Base-by-base conservation (phyloP, 345 rosid species). In the Combretum micranthum region DNA sequence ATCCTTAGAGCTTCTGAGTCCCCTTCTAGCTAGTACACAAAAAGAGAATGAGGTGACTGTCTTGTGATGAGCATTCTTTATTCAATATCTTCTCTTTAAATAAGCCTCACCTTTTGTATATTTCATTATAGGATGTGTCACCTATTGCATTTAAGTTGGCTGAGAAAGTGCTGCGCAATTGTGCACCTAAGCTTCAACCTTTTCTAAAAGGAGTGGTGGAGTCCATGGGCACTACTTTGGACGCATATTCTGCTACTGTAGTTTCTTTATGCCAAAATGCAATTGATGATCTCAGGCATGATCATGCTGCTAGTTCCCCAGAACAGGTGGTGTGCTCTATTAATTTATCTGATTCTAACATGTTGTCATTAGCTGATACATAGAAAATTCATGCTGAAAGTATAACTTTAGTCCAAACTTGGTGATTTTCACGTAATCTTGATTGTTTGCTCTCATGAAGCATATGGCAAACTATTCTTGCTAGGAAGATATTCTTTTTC, bases 1-100 rank as follows among this genome's bases (percentile, higher is more conserved):
- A 46, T 77, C 90, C 45, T 42, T 55, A 54, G 80, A 65, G 63
- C 74, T 87, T 67, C 81, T 90, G 39, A 57, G 69, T 60, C 63
- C 61, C 47, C 90, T 90, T 64, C 72, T 90, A 67, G 72, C 78
- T 59, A 75, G 79, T 75, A 78, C 80, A 43, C 72, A 68, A 68
- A 87, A 78, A 59, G 90, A 79, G 50, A 80, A 78, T 53, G 77
- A 80, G 88, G 96, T 85, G 50, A 53, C 61, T 58, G 20, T 64
- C 54, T 53, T n/a, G 44, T 64, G 15, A 17, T 26, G 53, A 56
- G 67, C 52, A 44, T 47, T 23, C 57, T 13, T 58, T 52, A 50
- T 52, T 49, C 52, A 4, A 42, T 39, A 1, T 37, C 44, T 42
- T 32, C 10, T 32, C 39, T 32, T 11, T 7, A 7, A 9, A 4